Evolutionary conservation across 73 alveolate species (phyloP).

Genomic region (Paramecium caudatum): DNA sequence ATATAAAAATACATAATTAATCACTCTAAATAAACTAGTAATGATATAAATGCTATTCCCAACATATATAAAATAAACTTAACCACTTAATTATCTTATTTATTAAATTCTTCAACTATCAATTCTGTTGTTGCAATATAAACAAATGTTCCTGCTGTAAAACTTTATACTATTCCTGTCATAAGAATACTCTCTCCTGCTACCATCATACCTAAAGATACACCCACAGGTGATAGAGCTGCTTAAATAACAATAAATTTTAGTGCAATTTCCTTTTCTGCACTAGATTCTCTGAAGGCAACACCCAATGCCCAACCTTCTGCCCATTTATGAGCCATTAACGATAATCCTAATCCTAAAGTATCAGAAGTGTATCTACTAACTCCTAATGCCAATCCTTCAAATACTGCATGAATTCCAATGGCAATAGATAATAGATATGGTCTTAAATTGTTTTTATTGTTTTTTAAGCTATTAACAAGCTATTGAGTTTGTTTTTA

Average conservation of each 20-base stretch:
- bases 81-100: slow-evolving; percentile 72
- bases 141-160: slow-evolving; percentile 92
- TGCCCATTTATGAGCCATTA: slow-evolving; percentile 76
- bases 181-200: slow-evolving; percentile 80
- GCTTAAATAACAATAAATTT: slow-evolving; percentile 80
- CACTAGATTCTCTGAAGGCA: slow-evolving; percentile 58
- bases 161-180: slow-evolving; percentile 83
- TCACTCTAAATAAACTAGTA: slow-evolving; percentile 52
- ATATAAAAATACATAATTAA: slow-evolving; percentile 44
- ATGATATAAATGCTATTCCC: slow-evolving; percentile 69
- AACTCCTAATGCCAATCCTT: slow-evolving; percentile 78
- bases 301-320: slow-evolving; percentile 77
- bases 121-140: slow-evolving; percentile 91
- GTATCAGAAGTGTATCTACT: slow-evolving; percentile 19
- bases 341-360: slow-evolving; percentile 68
- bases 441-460: slow-evolving; percentile 23
- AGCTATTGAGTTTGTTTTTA: not conserved
- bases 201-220: slow-evolving; percentile 83
- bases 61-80: slow-evolving; percentile 76
- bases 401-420: slow-evolving; percentile 78
- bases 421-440: slow-evolving; percentile 68
- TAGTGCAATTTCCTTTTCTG: not conserved
- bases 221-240: slow-evolving; percentile 85
- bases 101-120: slow-evolving; percentile 90
- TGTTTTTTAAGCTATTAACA: not conserved